phyloP scores from a whole-genome alignment of 2,329 filamentous ascomycete species.

The Sporothrix luriei region DNA sequence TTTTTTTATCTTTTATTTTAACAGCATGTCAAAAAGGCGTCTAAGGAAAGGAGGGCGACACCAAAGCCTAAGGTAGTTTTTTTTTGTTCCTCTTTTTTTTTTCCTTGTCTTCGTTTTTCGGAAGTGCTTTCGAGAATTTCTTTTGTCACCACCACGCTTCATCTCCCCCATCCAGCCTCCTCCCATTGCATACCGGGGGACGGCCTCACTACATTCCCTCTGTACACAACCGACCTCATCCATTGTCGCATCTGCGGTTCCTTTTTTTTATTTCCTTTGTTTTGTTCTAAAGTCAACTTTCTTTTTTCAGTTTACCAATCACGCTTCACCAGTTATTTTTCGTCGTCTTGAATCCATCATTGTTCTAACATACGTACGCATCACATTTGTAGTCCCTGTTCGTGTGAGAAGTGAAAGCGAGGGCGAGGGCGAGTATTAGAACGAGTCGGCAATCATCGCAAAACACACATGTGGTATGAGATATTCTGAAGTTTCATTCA shows the following conservation, averaged over 20 bases:
- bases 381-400: too few species aligned
- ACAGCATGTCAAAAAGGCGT: conserved; percentile 26
- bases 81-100: conserved; percentile 21
- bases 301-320: conserved; percentile 18
- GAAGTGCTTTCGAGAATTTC: neutral
- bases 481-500: neutral
- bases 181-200: neutral
- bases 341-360: neutral
- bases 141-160: conserved; percentile 1
- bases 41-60: conserved; percentile 25
- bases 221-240: neutral
- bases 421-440: neutral
- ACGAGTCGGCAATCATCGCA: neutral
- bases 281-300: neutral
- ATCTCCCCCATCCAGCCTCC: neutral
- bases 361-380: too few species aligned
- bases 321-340: conserved; percentile 24
- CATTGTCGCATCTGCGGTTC: conserved; percentile 16
- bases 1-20: conserved; percentile 1
- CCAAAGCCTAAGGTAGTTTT: conserved; percentile 24
- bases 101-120: neutral
- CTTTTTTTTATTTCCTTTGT: conserved; percentile 26
- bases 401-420: too few species aligned
- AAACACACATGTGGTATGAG: neutral
- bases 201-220: neutral